Evolutionary conservation across 192 early-diverging fungal species (phyloP).

Genomic region (Coemansia sp.): DNA sequence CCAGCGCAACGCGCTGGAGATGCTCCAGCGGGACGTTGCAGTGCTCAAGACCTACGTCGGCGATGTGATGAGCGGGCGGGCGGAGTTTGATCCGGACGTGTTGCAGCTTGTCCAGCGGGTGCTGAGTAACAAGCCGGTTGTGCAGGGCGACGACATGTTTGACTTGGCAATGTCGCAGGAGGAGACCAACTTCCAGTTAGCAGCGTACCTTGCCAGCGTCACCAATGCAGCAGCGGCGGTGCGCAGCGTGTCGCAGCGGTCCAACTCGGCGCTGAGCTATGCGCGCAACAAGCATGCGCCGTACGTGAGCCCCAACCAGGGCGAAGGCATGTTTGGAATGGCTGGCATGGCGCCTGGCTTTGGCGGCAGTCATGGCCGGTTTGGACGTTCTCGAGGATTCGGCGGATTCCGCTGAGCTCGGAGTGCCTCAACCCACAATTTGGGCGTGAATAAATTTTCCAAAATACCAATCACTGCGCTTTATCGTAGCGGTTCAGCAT

Average conservation of each 20-base stretch:
- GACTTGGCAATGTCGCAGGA: constrained; percentile 43
- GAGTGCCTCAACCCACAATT: not conserved
- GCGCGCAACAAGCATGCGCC: constrained; percentile 33
- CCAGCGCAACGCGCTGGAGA: constrained; percentile 44
- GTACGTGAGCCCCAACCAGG: constrained; percentile 16
- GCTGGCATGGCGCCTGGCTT: constrained; percentile 24
- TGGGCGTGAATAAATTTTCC: not conserved
- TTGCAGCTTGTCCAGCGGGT: constrained; percentile 47
- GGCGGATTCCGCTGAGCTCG: constrained; percentile 22
- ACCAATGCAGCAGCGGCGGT: constrained; percentile 25
- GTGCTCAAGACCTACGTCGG: constrained; percentile 41
- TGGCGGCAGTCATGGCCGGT: constrained; percentile 11
- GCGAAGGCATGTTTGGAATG: constrained; percentile 34
- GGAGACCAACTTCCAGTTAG: constrained; percentile 45
- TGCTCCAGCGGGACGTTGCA: constrained; percentile 39
- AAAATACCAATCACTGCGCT: too few species aligned
- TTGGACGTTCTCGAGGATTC: constrained; percentile 25
- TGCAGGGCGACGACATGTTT: constrained; percentile 36
- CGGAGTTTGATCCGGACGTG: constrained; percentile 43
- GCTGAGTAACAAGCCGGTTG: constrained; percentile 41
- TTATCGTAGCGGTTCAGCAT: too few species aligned
- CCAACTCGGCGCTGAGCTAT: constrained; percentile 28
- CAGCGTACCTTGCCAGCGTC: constrained; percentile 21
- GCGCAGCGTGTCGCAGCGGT: constrained; percentile 30
- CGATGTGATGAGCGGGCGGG: constrained; percentile 30